Evolutionary conservation across 306 rosid genomes (phyloP).

Genomic region (Medicago arabica): DNA sequence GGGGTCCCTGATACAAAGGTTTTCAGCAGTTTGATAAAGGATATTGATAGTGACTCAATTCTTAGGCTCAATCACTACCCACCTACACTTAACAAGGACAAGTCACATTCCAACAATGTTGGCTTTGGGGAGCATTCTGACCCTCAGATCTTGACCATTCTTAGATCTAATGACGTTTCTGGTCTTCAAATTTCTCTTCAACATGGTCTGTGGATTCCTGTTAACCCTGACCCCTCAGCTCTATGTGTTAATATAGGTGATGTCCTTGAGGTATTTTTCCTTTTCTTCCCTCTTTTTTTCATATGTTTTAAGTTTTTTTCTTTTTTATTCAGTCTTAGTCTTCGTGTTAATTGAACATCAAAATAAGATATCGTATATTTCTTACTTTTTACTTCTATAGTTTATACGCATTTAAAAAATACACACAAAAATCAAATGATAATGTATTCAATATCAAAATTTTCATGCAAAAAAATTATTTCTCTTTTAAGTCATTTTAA

Average conservation of each 20-base stretch:
- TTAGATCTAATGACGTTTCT: conserved; percentile 77
- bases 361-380: too few relatives aligned
- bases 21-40: conserved; percentile 65
- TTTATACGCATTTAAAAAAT: background rate
- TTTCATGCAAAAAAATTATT: background rate
- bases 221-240: conserved; percentile 70
- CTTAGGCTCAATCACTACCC: conserved; percentile 91
- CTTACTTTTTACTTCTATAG: too few relatives aligned
- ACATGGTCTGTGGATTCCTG: conserved; percentile 75
- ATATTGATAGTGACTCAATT: conserved; percentile 66
- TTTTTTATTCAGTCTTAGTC: too few relatives aligned
- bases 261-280: conserved; percentile 59
- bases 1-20: conserved; percentile 59
- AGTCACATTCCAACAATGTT: conserved; percentile 42
- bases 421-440: background rate
- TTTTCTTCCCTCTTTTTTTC: background rate
- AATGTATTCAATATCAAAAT: background rate
- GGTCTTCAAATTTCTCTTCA: conserved; percentile 79
- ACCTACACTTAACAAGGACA: conserved; percentile 40
- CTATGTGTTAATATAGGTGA: conserved; percentile 86
- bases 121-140: conserved; percentile 90
- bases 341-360: too few relatives aligned
- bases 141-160: conserved; percentile 84
- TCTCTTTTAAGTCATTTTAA: background rate
- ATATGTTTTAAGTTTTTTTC: background rate